These are phyloP conservation scores for Aspergillus ruber DNA, from an alignment of 2,329 filamentous ascomycete genomes.

Conservation along the genomic window DNA sequence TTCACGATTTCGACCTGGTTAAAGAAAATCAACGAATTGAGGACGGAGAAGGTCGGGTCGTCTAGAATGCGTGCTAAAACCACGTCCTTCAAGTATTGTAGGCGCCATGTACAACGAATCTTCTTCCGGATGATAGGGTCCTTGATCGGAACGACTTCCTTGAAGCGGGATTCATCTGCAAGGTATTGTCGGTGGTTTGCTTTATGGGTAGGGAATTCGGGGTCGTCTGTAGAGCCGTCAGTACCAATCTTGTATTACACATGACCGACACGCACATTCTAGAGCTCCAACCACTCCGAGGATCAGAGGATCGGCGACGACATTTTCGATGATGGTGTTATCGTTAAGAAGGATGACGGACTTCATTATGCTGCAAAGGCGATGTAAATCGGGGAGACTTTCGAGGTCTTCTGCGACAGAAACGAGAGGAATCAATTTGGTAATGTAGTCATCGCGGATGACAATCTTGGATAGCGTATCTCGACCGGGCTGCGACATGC, in stretches of 20 bases:
- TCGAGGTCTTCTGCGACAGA: conserved; percentile 87
- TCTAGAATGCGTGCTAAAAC: conserved; percentile 92
- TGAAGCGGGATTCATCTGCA: conserved; percentile 80
- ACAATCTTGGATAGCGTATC: conserved; percentile 85
- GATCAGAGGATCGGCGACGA: conserved; percentile 82
- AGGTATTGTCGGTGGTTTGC: conserved; percentile 95
- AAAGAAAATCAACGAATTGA: conserved; percentile 98
- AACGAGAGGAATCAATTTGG: conserved; percentile 78
- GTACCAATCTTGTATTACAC: conserved; percentile 7
- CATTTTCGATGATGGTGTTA: conserved; percentile 85
- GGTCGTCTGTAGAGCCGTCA: conserved; percentile 59
- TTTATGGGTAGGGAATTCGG: conserved; percentile 95
- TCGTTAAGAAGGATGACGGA: conserved; percentile 91
- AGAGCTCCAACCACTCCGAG: conserved; percentile 89
- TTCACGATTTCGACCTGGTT: conserved; percentile 97
- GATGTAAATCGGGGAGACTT: conserved; percentile 76
- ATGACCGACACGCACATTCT: conserved; percentile 55
- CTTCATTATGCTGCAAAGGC: conserved; percentile 97
- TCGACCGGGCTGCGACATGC: conserved; percentile 65
- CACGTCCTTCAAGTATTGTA: conserved; percentile 98
- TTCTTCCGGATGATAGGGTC: conserved; percentile 75
- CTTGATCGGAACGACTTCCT: conserved; percentile 90
- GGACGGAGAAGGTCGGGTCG: conserved; percentile 93
- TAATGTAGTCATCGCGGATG: conserved; percentile 77
- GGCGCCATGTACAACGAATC: conserved; percentile 91